Evolutionary conservation across 2,329 filamentous ascomycete genomes (phyloP).

Genomic region (Cucurbitaria berberidis): DNA sequence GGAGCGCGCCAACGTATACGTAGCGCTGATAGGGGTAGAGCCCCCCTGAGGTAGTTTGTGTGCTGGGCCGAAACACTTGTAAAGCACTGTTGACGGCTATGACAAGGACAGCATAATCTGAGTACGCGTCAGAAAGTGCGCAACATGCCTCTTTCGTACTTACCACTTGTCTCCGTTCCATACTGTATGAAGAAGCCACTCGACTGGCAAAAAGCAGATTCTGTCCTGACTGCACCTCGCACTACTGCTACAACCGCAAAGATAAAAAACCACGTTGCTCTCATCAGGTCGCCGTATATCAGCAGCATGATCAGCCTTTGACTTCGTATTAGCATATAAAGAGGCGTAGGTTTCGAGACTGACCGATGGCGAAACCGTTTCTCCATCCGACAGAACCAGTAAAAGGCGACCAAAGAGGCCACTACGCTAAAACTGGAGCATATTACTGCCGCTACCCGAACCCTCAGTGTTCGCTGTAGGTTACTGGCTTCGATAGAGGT

Average conservation of each 20-base stretch:
- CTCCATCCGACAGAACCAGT: constrained; percentile 77
- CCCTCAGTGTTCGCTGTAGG: constrained; percentile 25
- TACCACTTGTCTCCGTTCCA: constrained; percentile 70
- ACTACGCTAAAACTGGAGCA: constrained; percentile 61
- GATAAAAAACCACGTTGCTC: constrained; percentile 71
- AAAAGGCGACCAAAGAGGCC: constrained; percentile 64
- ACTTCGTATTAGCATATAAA: neutral
- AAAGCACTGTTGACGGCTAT: constrained; percentile 76
- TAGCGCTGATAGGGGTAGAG: constrained; percentile 70
- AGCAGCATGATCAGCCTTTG: constrained; percentile 74
- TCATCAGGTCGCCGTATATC: constrained; percentile 74
- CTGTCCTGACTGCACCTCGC: constrained; percentile 57
- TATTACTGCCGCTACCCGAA: constrained; percentile 45
- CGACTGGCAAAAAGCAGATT: constrained; percentile 67
- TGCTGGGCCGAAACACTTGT: constrained; percentile 68
- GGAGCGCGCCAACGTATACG: constrained; percentile 64
- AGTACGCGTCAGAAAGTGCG: neutral
- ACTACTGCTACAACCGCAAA: constrained; percentile 66
- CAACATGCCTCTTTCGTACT: constrained; percentile 17
- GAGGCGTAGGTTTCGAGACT: constrained; percentile 32
- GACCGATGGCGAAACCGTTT: constrained; percentile 76
- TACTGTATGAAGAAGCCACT: constrained; percentile 71
- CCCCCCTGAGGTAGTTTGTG: constrained; percentile 61
- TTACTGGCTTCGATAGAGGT: constrained; percentile 4
- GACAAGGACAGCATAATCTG: constrained; percentile 72